Percentiles rank a stretch among this genome's conserved stretches.
phyloP scores from a whole-genome alignment of 305 asterid genomes.

The Stenogyne calaminthoides region DNA sequence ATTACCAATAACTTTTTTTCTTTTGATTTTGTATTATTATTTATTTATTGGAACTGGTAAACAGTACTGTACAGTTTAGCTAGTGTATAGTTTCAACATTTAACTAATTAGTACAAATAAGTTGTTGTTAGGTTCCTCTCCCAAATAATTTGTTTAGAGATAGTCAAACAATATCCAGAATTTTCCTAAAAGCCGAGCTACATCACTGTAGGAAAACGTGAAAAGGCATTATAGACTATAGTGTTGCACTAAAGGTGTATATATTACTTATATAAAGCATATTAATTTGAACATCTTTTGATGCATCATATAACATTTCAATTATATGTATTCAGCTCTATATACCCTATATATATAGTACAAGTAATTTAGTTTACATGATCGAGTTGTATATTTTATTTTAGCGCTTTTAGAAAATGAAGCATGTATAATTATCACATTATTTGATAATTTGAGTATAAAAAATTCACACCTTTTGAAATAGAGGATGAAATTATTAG shows the following conservation, averaged over 20 bases:
- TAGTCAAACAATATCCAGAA: neutral
- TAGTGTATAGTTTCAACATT: too few species aligned
- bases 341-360: too few species aligned
- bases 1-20: too few species aligned
- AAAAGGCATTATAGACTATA: slow-evolving; percentile 22
- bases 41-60: too few species aligned
- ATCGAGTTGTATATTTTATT: neutral
- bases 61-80: too few species aligned
- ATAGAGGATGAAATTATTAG: neutral
- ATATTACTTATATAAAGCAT: slow-evolving; percentile 32
- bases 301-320: slow-evolving; percentile 27
- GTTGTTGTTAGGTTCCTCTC: too few species aligned
- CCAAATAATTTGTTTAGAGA: slow-evolving; percentile 1
- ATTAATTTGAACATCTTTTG: slow-evolving; percentile 35
- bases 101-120: too few species aligned
- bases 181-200: slow-evolving; percentile 30
- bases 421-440: neutral
- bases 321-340: neutral
- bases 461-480: neutral
- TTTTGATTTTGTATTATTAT: too few species aligned
- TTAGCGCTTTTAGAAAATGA: neutral
- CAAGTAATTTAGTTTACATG: too few species aligned
- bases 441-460: neutral
- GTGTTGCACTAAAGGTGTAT: slow-evolving; percentile 18
- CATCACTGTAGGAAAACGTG: slow-evolving; percentile 20